phyloP scores from a whole-genome alignment of 2,329 filamentous ascomycete genomes.

The Byssoonygena ceratinophila region DNA sequence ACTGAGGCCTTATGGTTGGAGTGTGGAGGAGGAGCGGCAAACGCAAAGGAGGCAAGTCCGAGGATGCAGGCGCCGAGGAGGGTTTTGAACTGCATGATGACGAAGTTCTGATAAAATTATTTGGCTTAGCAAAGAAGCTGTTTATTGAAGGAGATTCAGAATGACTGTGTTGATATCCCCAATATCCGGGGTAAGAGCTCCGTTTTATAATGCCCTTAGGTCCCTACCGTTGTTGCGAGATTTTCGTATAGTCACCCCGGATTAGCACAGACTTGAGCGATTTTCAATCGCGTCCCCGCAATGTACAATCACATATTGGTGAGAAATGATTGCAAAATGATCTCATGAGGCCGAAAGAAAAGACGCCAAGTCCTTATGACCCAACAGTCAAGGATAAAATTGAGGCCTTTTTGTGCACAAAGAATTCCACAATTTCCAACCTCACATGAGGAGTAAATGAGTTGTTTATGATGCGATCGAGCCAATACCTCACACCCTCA shows the following conservation, averaged over 20 bases:
- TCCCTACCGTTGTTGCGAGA: too few relatives aligned
- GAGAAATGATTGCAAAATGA: neutral
- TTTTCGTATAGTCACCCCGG: neutral
- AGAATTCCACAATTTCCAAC: neutral
- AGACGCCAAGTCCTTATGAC: neutral
- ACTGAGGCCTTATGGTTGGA: neutral
- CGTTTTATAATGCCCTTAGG: neutral
- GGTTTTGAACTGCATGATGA: conserved; percentile 7
- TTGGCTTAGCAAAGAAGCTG: neutral
- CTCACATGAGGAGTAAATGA: neutral
- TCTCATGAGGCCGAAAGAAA: neutral
- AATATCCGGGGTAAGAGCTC: neutral
- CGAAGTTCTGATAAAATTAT: neutral
- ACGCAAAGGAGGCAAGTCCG: neutral
- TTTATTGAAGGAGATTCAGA: neutral
- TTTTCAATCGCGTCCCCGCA: neutral
- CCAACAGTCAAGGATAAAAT: neutral
- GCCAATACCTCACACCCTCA: neutral
- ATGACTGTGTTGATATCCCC: neutral
- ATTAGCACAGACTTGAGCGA: neutral
- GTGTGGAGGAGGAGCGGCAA: neutral
- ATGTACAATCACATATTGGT: neutral
- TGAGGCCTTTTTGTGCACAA: conserved; percentile 1
- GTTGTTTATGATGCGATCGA: neutral
- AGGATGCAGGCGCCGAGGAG: conserved; percentile 4